A percentile compares a stretch with the other conserved stretches of the same genome.
phyloP scores from a whole-genome alignment of 441 rosid species.

The Populus hybrid region DNA sequence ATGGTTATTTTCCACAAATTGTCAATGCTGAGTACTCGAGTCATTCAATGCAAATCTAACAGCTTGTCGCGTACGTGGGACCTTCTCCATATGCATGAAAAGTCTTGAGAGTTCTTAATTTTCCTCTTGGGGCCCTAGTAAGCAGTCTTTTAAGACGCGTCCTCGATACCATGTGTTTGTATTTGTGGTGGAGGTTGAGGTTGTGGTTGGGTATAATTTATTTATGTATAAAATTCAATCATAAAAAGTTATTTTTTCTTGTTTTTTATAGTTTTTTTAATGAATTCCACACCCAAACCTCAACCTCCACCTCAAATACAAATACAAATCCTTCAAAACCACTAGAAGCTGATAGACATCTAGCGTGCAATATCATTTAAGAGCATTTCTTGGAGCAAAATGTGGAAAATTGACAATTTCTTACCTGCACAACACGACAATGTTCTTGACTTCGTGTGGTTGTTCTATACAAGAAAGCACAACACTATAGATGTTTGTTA shows the following conservation, averaged over 20 bases:
- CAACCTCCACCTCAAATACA: too few species aligned
- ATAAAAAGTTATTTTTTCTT: too few species aligned
- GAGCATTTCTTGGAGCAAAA: background rate
- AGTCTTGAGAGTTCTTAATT: background rate
- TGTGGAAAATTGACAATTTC: background rate
- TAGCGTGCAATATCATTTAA: background rate
- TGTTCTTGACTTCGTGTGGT: background rate
- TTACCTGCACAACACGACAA: background rate
- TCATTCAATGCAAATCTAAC: background rate
- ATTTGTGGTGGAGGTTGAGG: too few species aligned
- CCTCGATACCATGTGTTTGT: background rate
- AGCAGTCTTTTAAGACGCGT: background rate
- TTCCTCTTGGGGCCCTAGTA: background rate
- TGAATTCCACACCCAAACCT: too few species aligned
- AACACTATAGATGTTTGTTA: background rate
- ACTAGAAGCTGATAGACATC: background rate
- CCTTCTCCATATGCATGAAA: background rate
- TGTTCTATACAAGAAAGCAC: background rate
- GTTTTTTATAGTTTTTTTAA: too few species aligned
- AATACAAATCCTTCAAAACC: background rate
- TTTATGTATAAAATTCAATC: too few species aligned
- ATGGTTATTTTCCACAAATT: background rate
- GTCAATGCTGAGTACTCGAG: background rate
- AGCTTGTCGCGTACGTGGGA: background rate
- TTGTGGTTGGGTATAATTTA: too few species aligned